Conservation (phyloP, 2,329 filamentous ascomycete genomes). For the Verticillium nonalfalfae region DNA sequence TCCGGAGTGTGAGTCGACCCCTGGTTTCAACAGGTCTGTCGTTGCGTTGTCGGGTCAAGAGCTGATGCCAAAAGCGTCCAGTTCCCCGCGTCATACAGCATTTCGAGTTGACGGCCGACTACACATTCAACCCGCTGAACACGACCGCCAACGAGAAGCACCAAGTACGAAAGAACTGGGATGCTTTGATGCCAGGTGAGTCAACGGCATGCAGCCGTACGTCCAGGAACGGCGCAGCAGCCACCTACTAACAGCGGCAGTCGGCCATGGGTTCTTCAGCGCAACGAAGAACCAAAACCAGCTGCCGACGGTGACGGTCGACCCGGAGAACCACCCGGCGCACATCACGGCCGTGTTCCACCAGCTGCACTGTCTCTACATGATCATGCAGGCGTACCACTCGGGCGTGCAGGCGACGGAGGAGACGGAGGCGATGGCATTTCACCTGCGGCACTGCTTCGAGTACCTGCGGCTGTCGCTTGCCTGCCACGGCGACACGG, state of each 20-base stretch:
- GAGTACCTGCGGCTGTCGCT: conserved; percentile 27
- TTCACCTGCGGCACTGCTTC: conserved; percentile 33
- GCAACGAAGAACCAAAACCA: neutral
- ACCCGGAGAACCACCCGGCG: neutral
- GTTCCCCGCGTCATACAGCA: neutral
- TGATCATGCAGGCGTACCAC: conserved; percentile 27
- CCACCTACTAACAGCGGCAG: neutral
- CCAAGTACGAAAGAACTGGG: neutral
- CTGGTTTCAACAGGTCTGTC: neutral
- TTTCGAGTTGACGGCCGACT: neutral
- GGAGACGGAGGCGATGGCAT: conserved; percentile 17
- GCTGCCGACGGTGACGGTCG: neutral
- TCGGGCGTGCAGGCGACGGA: neutral
- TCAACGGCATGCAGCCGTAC: neutral
- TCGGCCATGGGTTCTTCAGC: neutral
- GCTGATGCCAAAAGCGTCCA: neutral
- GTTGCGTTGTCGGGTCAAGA: neutral
- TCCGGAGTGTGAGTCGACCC: neutral
- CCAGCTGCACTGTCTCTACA: conserved; percentile 34
- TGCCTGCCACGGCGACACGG: conserved; percentile 23
- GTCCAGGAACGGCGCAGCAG: neutral
- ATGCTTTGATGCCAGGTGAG: neutral
- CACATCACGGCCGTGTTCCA: conserved; percentile 14
- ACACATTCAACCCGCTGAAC: neutral
- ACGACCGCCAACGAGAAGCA: neutral